phyloP scores from a whole-genome alignment of 2,329 filamentous ascomycete species.

The Sporothrix dimorphospora region DNA sequence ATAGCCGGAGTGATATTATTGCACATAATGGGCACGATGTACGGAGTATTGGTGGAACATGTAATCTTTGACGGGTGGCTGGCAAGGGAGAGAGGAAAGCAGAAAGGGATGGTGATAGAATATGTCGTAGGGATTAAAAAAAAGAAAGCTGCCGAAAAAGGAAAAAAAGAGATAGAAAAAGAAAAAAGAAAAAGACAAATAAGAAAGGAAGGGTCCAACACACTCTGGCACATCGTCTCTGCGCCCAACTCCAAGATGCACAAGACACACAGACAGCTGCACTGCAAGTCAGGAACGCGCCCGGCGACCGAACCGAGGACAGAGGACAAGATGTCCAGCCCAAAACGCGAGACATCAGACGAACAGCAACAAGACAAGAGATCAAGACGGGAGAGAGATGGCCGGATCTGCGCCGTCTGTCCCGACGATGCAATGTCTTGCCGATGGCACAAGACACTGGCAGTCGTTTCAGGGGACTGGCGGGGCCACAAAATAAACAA shows the following conservation, averaged over 20 bases:
- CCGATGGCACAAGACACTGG: slow-evolving; percentile 10
- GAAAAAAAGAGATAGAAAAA: not conserved
- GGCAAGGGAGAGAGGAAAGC: slow-evolving; percentile 14
- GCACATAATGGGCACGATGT: not conserved
- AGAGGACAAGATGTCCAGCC: not conserved
- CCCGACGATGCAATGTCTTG: slow-evolving; percentile 19
- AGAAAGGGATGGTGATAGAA: not conserved
- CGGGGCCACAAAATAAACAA: not conserved
- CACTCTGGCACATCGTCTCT: not conserved
- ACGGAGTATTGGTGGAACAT: not conserved
- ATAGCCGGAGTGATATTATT: slow-evolving; percentile 9
- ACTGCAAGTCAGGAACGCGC: slow-evolving; percentile 8
- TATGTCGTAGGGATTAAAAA: too few species aligned
- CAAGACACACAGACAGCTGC: not conserved
- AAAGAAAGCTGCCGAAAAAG: not conserved
- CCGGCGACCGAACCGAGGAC: slow-evolving; percentile 1
- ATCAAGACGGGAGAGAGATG: not conserved
- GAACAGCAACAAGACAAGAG: not conserved
- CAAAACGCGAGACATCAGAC: not conserved
- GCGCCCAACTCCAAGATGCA: not conserved
- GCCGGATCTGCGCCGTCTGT: slow-evolving; percentile 14
- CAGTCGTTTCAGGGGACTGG: slow-evolving; percentile 7
- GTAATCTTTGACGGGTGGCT: slow-evolving; percentile 9
- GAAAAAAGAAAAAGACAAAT: not conserved
- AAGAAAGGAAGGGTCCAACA: not conserved